These are phyloP conservation scores for Clavispora vitiphila DNA, from an alignment of 805 yeast genomes.

Conservation along the genomic window DNA sequence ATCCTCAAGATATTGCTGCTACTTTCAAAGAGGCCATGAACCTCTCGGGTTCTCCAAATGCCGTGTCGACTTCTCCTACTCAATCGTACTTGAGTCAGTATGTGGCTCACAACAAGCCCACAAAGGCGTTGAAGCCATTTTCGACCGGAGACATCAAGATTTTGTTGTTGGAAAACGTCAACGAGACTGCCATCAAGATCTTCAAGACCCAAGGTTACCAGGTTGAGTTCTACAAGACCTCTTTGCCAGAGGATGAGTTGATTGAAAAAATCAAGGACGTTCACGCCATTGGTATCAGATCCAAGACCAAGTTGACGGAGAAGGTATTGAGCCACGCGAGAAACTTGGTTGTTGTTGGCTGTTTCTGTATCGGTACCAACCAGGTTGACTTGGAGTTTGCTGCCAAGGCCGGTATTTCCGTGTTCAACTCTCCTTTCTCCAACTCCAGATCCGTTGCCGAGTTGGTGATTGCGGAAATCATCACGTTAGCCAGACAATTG, in stretches of 20 bases:
- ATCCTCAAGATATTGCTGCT: slow-evolving; percentile 64
- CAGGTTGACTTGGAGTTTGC: slow-evolving; percentile 93
- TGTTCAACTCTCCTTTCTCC: slow-evolving; percentile 97
- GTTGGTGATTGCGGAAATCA: slow-evolving; percentile 91
- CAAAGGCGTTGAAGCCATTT: slow-evolving; percentile 85
- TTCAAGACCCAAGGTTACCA: slow-evolving; percentile 91
- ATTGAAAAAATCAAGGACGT: slow-evolving; percentile 90
- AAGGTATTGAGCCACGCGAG: slow-evolving; percentile 79
- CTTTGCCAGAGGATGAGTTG: slow-evolving; percentile 87
- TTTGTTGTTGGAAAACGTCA: slow-evolving; percentile 86
- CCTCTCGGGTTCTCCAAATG: slow-evolving; percentile 42
- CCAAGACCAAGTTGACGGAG: slow-evolving; percentile 85
- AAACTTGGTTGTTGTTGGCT: slow-evolving; percentile 86
- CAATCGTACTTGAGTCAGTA: slow-evolving; percentile 62
- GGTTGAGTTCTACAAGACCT: slow-evolving; percentile 87
- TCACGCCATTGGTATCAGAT: slow-evolving; percentile 97
- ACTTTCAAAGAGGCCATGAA: slow-evolving; percentile 53
- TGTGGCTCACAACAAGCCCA: slow-evolving; percentile 43
- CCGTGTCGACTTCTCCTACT: slow-evolving; percentile 82
- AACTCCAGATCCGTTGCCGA: slow-evolving; percentile 99
- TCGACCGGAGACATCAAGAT: slow-evolving; percentile 94
- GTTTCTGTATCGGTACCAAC: slow-evolving; percentile 99
- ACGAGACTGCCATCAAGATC: slow-evolving; percentile 83
- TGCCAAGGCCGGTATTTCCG: slow-evolving; percentile 90
- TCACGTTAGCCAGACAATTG: slow-evolving; percentile 89